Evolutionary conservation across 495 filamentous ascomycete species (phyloP), one percentile per base, ranked within the genome.

Genomic region (Podospora didyma): DNA sequence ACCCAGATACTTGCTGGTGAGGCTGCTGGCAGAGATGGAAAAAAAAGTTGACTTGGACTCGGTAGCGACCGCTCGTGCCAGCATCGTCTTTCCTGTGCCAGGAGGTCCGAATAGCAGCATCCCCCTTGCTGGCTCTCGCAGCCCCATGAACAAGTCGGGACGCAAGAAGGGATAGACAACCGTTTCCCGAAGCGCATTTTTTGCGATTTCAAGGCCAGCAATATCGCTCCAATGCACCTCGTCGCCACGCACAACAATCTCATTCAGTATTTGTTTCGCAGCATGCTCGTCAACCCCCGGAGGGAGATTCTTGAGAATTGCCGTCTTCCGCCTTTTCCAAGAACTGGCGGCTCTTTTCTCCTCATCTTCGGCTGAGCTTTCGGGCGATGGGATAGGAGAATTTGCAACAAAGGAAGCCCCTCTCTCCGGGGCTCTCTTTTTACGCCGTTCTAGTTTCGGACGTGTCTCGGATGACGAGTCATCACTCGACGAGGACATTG

Each of bases 81-180:
- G 80, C 94, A 99, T 99, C 1, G 94, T 99, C 71, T 99, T 97
- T 42, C 94, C 94, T 0, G 94, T 99, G 10, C 94, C 94, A 0
- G 94, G 94, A 12, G 94, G 94, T 1, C 94, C 94, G 65, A 99
- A 99, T 3, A 99, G 82, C 2, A 99, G 78, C 90, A 99, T 96
- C 1, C 94, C 94, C 44, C 92, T 79, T 12, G 93, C 94, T 10
- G 94, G 94, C 66, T 99, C 94, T 3, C 94, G 87, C 3, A 99
- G 79, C 1, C 94, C 94, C 76, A 91, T 90, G 72, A 99, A 99
- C 11, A 99, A 76, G 68, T 99, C 94, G 2, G 94, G 94, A 7
- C 94, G 88, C 6, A 97, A 80, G 73, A 99, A 97, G 14, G 94
- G 94, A 64, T 99, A 99, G 26, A 99, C 92, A 7, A 97, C 94